Conservation (phyloP, 768 basidiomycete genomes). For the Phaffia tasmanica region DNA sequence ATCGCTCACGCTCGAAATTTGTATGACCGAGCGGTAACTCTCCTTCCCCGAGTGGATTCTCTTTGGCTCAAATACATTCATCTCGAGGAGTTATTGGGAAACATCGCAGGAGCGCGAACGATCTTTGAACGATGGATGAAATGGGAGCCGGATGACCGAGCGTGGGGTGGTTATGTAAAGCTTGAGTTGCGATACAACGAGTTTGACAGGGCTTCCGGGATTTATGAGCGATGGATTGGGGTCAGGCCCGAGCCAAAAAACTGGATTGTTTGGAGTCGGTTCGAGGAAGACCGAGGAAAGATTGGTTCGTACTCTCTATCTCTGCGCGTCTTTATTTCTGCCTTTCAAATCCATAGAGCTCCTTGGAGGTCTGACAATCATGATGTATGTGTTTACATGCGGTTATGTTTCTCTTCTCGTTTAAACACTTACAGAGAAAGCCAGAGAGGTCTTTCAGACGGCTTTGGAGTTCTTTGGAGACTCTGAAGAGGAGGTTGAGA, state of each 20-base stretch:
- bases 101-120: slow-evolving; percentile 89
- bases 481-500: slow-evolving; percentile 76
- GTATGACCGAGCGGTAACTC: slow-evolving; percentile 91
- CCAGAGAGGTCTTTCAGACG: slow-evolving; percentile 77
- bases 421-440: slow-evolving; percentile 45
- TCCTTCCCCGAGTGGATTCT: slow-evolving; percentile 90
- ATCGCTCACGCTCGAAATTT: slow-evolving; percentile 94
- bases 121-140: slow-evolving; percentile 99
- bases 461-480: slow-evolving; percentile 77
- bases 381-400: neutral
- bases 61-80: slow-evolving; percentile 99
- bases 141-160: slow-evolving; percentile 98
- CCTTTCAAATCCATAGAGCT: neutral
- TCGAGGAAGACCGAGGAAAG: slow-evolving; percentile 49
- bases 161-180: slow-evolving; percentile 8
- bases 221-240: slow-evolving; percentile 50
- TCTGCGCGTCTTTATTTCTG: neutral
- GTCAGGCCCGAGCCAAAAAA: slow-evolving; percentile 53
- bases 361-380: neutral
- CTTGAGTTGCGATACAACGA: slow-evolving; percentile 80
- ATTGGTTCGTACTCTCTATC: slow-evolving; percentile 32
- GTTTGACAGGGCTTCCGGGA: slow-evolving; percentile 75
- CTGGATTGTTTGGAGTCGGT: slow-evolving; percentile 59
- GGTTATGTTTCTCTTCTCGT: too few relatives aligned
- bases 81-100: slow-evolving; percentile 90